phyloP scores from a whole-genome alignment of 2,329 filamentous ascomycete species.

The Aspergillus brasiliensis region DNA sequence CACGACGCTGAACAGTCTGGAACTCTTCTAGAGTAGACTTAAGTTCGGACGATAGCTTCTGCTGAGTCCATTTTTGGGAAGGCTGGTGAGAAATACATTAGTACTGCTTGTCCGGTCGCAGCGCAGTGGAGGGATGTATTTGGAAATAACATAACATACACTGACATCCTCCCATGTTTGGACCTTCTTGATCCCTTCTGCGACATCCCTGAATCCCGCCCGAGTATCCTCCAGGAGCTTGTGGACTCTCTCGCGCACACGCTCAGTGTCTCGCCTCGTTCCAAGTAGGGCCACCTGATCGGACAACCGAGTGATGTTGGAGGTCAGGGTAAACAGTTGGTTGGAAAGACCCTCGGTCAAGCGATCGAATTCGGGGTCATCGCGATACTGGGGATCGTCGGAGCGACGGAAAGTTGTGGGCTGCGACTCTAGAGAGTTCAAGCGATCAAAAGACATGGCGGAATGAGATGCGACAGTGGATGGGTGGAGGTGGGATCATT shows the following conservation, averaged over 20 bases:
- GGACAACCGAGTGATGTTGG: slow-evolving; percentile 81
- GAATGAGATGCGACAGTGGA: slow-evolving; percentile 3
- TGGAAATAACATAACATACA: slow-evolving; percentile 51
- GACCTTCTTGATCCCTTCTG: slow-evolving; percentile 90
- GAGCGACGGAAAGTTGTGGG: slow-evolving; percentile 67
- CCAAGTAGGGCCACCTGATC: slow-evolving; percentile 84
- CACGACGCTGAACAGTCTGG: slow-evolving; percentile 83
- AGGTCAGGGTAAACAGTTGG: slow-evolving; percentile 84
- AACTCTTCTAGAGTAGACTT: slow-evolving; percentile 86
- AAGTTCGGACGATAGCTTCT: slow-evolving; percentile 93
- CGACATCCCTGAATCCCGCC: slow-evolving; percentile 84
- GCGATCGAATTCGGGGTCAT: slow-evolving; percentile 88
- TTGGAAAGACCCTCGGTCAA: slow-evolving; percentile 82
- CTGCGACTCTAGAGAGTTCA: slow-evolving; percentile 81
- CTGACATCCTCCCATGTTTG: slow-evolving; percentile 83
- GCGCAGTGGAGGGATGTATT: background rate
- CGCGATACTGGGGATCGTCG: slow-evolving; percentile 75
- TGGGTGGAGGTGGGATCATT: slow-evolving; percentile 6
- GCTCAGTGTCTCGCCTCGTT: slow-evolving; percentile 86
- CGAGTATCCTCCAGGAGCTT: slow-evolving; percentile 84
- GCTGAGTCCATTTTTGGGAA: slow-evolving; percentile 93
- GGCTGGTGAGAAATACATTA: slow-evolving; percentile 57
- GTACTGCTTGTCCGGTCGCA: slow-evolving; percentile 13
- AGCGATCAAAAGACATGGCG: slow-evolving; percentile 86
- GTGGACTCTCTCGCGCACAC: slow-evolving; percentile 87